Base-by-base conservation (phyloP, 1,139 yeast genomes). In the Geotrichum cucujoidarum region DNA sequence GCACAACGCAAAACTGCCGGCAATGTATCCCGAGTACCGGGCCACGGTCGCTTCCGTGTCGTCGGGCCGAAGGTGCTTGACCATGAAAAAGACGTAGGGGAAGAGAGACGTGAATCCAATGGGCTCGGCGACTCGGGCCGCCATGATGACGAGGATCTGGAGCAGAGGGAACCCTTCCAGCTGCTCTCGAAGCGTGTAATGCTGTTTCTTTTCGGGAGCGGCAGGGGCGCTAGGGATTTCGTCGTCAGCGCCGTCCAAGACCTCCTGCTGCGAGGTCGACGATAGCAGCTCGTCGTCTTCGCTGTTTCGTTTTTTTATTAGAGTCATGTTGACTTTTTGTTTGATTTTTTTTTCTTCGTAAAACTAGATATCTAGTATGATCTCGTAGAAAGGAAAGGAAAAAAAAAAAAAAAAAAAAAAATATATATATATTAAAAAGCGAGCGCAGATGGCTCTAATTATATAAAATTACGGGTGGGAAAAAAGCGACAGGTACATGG, bases 21-120 rank as follows among this genome's bases (percentile, higher is more conserved):
- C 75, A 36, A 79, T 63, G 55, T 78, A 78, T 4, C 84, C 83
- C 3, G 82, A 76, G 59, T 78, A 80, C 45, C 71, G 69, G 2
- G 82, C 72, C 32, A 79, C 74, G 24, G 39, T 37, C 30, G 47
- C 42, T 32, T 47, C 53, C 29, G 76, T 76, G 35, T 44, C 48
- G 7, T 44, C 40, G 21, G 50, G 53, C 17, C 48, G 43, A 11
- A 50, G 37, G 11, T 76, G 72, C 57, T 77, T 65, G 30, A 81
- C 78, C 81, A 80, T 77, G 62, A 78, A 80, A 61, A 76, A 80
- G 22, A 80, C 73, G 59, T 80, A 81, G 2, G 86, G 85, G 61
- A 80, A 79, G 30, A 78, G 60, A 2, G 83, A 78, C 1, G 84
- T 77, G 66, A 79, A 79, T 1, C 84, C 76, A 32, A 81, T 70